Conservation (phyloP, 2,329 filamentous ascomycete genomes). For the Botryotinia globosa region DNA sequence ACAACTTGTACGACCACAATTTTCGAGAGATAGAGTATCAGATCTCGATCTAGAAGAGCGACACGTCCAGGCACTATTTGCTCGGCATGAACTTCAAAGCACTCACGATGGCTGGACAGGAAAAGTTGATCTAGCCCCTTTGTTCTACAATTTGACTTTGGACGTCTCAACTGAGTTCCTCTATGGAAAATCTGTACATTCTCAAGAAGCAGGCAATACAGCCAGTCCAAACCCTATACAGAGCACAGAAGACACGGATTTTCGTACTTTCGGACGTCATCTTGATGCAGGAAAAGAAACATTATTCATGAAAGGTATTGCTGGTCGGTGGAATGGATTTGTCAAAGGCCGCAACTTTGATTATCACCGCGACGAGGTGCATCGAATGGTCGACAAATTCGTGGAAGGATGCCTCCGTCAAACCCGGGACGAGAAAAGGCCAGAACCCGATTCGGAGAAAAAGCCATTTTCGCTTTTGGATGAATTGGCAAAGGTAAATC, state of each 20-base stretch:
- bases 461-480: slow-evolving; percentile 38
- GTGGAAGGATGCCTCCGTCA: slow-evolving; percentile 24
- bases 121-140: slow-evolving; percentile 58
- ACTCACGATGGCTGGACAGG: slow-evolving; percentile 28
- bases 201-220: slow-evolving; percentile 29
- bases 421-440: slow-evolving; percentile 20
- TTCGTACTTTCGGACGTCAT: slow-evolving; percentile 3
- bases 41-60: slow-evolving; percentile 45
- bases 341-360: slow-evolving; percentile 6
- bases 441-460: slow-evolving; percentile 42
- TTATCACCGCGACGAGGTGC: neutral
- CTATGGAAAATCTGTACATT: slow-evolving; percentile 48
- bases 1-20: slow-evolving; percentile 43
- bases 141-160: slow-evolving; percentile 64
- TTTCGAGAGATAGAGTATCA: slow-evolving; percentile 44
- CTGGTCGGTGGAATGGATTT: neutral
- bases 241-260: neutral
- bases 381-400: slow-evolving; percentile 11
- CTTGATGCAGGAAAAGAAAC: slow-evolving; percentile 12
- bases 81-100: slow-evolving; percentile 8
- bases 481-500: slow-evolving; percentile 41
- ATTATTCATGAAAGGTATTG: slow-evolving; percentile 3
- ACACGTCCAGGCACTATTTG: slow-evolving; percentile 39
- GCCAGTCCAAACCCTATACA: slow-evolving; percentile 17
- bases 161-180: slow-evolving; percentile 66